These are phyloP conservation scores for Inonotus hispidus DNA, from an alignment of 1,284 basidiomycete genomes.

Conservation along the genomic window DNA sequence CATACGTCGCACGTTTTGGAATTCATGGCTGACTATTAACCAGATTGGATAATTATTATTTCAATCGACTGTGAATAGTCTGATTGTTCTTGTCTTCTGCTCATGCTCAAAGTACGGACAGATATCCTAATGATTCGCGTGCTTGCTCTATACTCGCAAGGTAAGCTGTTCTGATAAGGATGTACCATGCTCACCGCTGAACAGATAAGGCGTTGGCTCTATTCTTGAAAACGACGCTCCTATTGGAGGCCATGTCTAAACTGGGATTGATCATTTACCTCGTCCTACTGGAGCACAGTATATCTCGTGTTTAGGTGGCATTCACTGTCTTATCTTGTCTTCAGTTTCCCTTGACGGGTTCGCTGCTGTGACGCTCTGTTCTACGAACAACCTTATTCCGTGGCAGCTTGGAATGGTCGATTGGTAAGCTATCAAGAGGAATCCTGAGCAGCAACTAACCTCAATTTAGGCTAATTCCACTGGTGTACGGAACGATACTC, in stretches of 20 bases:
- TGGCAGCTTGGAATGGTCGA: neutral
- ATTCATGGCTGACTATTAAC: neutral
- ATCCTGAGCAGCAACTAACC: neutral
- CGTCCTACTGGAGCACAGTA: neutral
- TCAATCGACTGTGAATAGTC: neutral
- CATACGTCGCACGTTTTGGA: neutral
- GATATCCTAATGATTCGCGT: constrained; percentile 10
- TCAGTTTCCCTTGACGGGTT: neutral
- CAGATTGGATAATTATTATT: neutral
- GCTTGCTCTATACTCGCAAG: too few species aligned
- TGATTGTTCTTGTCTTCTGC: neutral
- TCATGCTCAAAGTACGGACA: neutral
- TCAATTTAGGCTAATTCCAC: neutral
- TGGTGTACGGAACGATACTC: neutral
- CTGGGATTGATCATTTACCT: neutral
- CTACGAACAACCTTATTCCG: neutral
- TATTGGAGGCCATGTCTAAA: neutral
- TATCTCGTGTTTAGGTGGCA: too few species aligned
- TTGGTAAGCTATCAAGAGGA: neutral
- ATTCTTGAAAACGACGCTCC: neutral
- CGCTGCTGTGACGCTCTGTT: neutral
- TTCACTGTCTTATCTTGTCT: neutral
- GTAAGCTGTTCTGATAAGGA: neutral
- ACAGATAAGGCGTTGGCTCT: neutral
- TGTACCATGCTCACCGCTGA: neutral